Evolutionary conservation across 768 basidiomycete species (phyloP), one percentile per base, ranked within the genome.

Genomic region (Tulasnella calospora): DNA sequence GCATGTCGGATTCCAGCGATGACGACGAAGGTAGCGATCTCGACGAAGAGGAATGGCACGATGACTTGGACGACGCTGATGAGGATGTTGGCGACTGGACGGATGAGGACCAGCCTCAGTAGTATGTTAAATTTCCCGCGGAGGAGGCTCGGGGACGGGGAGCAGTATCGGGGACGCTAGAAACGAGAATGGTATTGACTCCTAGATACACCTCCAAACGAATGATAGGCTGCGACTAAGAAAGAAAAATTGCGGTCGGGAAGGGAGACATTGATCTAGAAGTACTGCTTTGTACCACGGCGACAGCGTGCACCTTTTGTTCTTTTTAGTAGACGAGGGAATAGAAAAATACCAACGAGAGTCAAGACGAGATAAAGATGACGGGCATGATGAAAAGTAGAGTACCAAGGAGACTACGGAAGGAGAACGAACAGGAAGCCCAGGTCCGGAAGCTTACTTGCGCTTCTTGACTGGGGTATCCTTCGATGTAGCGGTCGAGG

Each of bases 391-490:
- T 21, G 27, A 57, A 30, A 57, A 30, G 6, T 23, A 57, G 27
- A 21, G 23, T 23, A 57, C 41, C 41, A 51, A 46, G 47, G 47
- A 67, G 30, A 33, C 27, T n/a, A 33, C n/a, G n/a, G 61, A 67
- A 27, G 61, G n/a, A 67, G 61, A 67, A 67, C 61, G 61, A 67
- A 67, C 61, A 13, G 13, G 21, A 17, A 33, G 33, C n/a, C 30
- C 61, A 15, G n/a, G 33, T 67, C 61, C 61, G 33, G 61, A 1
- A 33, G 61, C 33, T 84, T 89, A 89, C 86, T 89, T 89, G 82
- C 94, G 92, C 88, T 93, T 95, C 89, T 93, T 95, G 80, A 72
- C 78, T 12, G 46, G 38, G 30, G 76, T 30, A 38, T 79, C 72
- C 76, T 51, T 47, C 4, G 71, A 40, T 10, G 77, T 70, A 19